Evolutionary conservation across 345 rosid species (phyloP), one percentile per base, ranked within the genome.

Genomic region (Lagerstroemia speciosa): DNA sequence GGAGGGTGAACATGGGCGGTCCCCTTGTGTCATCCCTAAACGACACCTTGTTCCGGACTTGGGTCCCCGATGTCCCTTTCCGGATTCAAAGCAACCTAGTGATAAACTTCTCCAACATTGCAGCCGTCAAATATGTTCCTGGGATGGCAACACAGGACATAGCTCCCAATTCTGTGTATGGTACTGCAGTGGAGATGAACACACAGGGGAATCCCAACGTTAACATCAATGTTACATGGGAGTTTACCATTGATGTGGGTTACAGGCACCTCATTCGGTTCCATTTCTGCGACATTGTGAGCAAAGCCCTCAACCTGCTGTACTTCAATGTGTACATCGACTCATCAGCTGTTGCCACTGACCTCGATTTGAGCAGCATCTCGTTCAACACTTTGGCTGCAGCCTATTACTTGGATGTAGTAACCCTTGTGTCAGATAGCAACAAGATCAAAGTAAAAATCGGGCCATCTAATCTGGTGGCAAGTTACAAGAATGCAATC

Each of bases 1-100:
- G 77, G 73, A 87, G 98, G 74, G 82, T 91, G 70, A 93, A 93
- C 77, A 91, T 93, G 98, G 98, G 98, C 3, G 98, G 98, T 48
- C 74, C 86, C 0, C 52, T 70, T 2, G 77, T 93, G 50, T 74
- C 89, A 19, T 71, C 74, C 29, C 67, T 26, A n/a, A 85, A 82
- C 61, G 98, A 93, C 73, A 81, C 91, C 24, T 90, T 93, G 40
- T 78, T 84, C 68, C 81, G 98, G 69, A 91, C 81, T 76, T 93
- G 98, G 98, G 79, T 84, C 69, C 79, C 91, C 0, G 98, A 89
- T 68, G 72, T 74, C 8, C 72, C 37, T 65, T 91, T 76, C 76
- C 78, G 85, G 4, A 24, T 71, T 0, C 67, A 71, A 24, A 37
- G 62, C 45, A 84, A 83, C 74, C 73, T 83, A 29, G 97, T 82